phyloP scores from a whole-genome alignment of 2,329 filamentous ascomycete species.

The Alternaria panax region DNA sequence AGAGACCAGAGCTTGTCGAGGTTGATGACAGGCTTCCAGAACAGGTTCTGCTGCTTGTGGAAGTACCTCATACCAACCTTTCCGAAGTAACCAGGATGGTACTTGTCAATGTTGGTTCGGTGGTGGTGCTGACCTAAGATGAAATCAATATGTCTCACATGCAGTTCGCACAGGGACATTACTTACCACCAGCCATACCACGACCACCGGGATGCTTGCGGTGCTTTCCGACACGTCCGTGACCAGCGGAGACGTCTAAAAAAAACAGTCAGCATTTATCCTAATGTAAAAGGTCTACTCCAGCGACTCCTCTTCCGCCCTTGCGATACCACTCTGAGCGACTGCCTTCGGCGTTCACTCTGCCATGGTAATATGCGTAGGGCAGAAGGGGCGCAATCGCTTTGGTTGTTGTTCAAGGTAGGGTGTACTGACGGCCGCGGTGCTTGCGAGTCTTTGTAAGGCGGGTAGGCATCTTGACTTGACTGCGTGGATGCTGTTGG shows the following conservation, averaged over 20 bases:
- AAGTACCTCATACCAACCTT: conserved; percentile 68
- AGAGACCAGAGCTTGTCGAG: conserved; percentile 99
- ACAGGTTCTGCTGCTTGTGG: conserved; percentile 94
- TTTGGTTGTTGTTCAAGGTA: too few relatives aligned
- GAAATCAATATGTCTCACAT: too few relatives aligned
- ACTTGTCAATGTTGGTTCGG: conserved; percentile 90
- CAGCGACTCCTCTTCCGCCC: too few relatives aligned
- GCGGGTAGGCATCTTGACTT: conserved; percentile 41
- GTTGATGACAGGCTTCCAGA: conserved; percentile 99
- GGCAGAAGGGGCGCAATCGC: too few relatives aligned
- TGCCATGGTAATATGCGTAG: too few relatives aligned
- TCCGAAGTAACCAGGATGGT: conserved; percentile 94
- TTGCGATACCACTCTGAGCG: too few relatives aligned
- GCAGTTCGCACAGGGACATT: too few relatives aligned
- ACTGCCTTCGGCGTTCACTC: too few relatives aligned
- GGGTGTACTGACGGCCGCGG: too few relatives aligned
- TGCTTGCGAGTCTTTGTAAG: conserved; percentile 47
- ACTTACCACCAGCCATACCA: conserved; percentile 82
- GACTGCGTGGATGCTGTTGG: conserved; percentile 26
- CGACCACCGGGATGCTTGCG: conserved; percentile 78
- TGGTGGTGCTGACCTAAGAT: conserved; percentile 99
- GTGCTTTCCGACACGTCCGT: conserved; percentile 99
- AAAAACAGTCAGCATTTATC: too few relatives aligned
- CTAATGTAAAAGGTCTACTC: too few relatives aligned
- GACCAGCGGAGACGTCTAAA: conserved; percentile 95